Evolutionary conservation across 768 basidiomycete species (phyloP), one percentile per base, ranked within the genome.

Genomic region (Leccinum longicurvipes): DNA sequence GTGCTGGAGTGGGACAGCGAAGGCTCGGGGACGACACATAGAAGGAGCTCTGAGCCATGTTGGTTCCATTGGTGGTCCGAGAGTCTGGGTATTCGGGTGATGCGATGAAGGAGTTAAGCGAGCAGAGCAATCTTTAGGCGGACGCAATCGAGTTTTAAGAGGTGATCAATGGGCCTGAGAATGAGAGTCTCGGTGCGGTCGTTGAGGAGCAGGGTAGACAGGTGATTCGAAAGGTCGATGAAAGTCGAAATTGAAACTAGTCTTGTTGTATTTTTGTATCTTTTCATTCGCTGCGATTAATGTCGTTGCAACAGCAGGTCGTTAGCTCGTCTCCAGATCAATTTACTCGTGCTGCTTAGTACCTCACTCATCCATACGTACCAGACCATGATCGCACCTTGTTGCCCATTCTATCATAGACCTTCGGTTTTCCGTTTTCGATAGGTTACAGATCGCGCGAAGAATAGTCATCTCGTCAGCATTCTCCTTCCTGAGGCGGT

Each of bases 21-120:
- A 87, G 86, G 70, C 66, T 95, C 72, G 81, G 86, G 45, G 91
- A 89, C 19, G 95, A 97, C 72, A 86, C 98, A 80, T 84, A 88
- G 62, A 84, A 81, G 64, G 97, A 91, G 67, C 73, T 97, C 11
- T 65, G 92, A 62, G 75, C 68, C 31, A 73, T 93, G 60, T 70
- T 93, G 57, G 64, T 7, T 73, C 67, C n/a, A n/a, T n/a, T 14
- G 79, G 79, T 10, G 78, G 76, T 74, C 75, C 24, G 79, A 83
- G 55, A 74, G 70, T 47, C 73, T 78, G 32, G 84, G 93, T 17
- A 71, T 93, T 55, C 83, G 84, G 62, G 76, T 6, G 93, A 97
- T 21, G 87, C 85, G 17, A 75, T 92, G 49, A 89, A 81, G 73
- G 74, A 78, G 51, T 77, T 99, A 47, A 85, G 87, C 39, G 83